Evolutionary conservation across 129 eudicot species (phyloP), one percentile per base, ranked within the genome.

Genomic region (Rutidosis leptorrhynchoides): DNA sequence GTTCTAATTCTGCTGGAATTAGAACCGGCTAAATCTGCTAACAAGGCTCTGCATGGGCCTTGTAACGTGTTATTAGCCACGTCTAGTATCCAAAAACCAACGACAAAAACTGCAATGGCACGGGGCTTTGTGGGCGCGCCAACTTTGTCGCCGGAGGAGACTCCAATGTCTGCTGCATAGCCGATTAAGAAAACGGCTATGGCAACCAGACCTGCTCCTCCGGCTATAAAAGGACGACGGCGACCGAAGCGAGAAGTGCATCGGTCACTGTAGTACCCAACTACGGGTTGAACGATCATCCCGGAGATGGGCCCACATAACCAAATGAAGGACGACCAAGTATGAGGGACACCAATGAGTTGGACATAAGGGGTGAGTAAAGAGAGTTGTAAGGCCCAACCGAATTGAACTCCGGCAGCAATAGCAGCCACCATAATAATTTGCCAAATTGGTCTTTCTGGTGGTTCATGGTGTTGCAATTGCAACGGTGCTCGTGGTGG

Each of bases 11-110:
- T 71, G 26, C 65, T 37, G 0, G 79, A 67, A 19, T 78, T 71
- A 0, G 83, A 83, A 37, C 65, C 77, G 4, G 87, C 75, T 14
- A 88, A 30, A 43, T 88, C 96, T 0, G 96, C 93, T 6, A 88
- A 62, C 8, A 88, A 35, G 5, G 96, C 96, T 35, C 96, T 66
- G 57, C 96, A 89, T 2, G 96, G 96, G 0, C 93, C 93, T 77
- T 85, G 87, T 0, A 89, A 67, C 66, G 78, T 85, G 71, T 89
- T 89, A 60, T 89, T 89, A 7, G 96, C 96, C 6, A 89, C 96
- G 33, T 89, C 96, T 0, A 89, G 87, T 52, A 89, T 85, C 94
- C 94, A 85, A 8, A 89, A 89, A 7, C 96, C 96, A 16, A 89
- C 83, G 4, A 89, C 92, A 40, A 89, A 89, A 0, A 89, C 78